Conservation (phyloP, 352 stramenopile genomes). For the Phytopythium kandeliae region DNA sequence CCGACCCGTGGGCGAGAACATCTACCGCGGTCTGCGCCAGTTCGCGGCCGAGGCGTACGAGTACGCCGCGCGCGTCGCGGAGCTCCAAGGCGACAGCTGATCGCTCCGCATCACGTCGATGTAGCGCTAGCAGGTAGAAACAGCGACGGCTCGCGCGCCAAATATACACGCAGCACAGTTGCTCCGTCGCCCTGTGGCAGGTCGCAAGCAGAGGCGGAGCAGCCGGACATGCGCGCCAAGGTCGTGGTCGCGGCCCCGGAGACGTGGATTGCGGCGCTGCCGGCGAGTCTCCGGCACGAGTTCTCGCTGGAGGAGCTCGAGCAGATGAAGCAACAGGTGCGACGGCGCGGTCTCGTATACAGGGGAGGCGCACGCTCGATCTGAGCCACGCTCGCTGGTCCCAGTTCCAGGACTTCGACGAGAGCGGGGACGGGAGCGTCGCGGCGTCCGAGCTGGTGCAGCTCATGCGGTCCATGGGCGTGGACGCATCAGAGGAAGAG, state of each 20-base stretch:
- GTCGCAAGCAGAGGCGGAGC: too few relatives aligned
- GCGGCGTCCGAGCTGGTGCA: slow-evolving; percentile 40
- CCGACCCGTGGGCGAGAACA: slow-evolving; percentile 37
- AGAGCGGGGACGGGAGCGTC: slow-evolving; percentile 58
- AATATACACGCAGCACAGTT: slow-evolving; percentile 2
- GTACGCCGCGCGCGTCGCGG: slow-evolving; percentile 17
- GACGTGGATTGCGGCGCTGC: slow-evolving; percentile 41
- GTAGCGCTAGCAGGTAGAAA: too few relatives aligned
- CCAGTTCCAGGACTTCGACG: slow-evolving; percentile 68
- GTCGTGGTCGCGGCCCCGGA: slow-evolving; percentile 24
- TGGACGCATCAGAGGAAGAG: slow-evolving; percentile 38
- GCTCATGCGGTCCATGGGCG: slow-evolving; percentile 65
- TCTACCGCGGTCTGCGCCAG: slow-evolving; percentile 49
- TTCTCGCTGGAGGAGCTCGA: slow-evolving; percentile 58
- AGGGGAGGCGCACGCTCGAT: too few relatives aligned
- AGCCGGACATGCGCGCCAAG: slow-evolving; percentile 32
- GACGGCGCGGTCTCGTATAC: too few relatives aligned
- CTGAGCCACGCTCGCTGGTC: not conserved
- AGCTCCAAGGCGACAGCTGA: not conserved
- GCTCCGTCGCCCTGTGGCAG: too few relatives aligned
- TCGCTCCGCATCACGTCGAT: too few relatives aligned
- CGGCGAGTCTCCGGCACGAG: slow-evolving; percentile 56
- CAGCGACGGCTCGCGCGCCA: not conserved
- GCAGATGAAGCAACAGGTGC: slow-evolving; percentile 56
- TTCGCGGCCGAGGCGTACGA: slow-evolving; percentile 47